Evolutionary conservation across 352 stramenopile species (phyloP), one percentile per base, ranked within the genome.

Genomic region (Pythium sukuiense): DNA sequence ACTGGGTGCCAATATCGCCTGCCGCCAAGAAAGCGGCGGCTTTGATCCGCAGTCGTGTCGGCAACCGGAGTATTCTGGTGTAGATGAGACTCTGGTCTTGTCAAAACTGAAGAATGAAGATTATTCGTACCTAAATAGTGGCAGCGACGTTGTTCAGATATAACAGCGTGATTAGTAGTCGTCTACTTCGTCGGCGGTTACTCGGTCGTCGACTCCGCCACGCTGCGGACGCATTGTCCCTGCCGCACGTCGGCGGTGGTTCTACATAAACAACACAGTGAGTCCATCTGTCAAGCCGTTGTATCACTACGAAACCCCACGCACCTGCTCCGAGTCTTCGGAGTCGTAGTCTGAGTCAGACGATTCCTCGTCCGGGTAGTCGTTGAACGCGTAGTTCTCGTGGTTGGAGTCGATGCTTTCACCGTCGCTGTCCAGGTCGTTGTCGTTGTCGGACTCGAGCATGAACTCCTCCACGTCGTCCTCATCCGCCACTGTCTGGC

Each of bases 331-430:
- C 49, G 56, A 64, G 52, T 70, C 68, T n/a, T 82, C 72, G n/a
- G 71, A 80, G 65, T 79, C 70, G 48, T 72, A 73, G 16, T 79
- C 69, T 0, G 61, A 79, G 20, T 32, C 72, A 7, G 61, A 61
- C 16, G 79, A 88, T 67, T 92, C 85, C 76, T 95, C 87, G 53
- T 95, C 87, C 8, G 87, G 87, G 61, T 95, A 95, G 63, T 95
- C 87, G 59, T 95, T 95, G 32, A 78, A 76, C 13, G 62, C 74
- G 33, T 93, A 78, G 67, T 89, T 85, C 50, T 95, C 87, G 41
- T 95, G 85, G 56, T 95, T 95, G 32, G 87, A 95, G 60, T 95
- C 85, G 48, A 89, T 80, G 53, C 85, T 92, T 35, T 89, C 83
- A 61, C 81, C 90, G 67, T 92, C 77, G 50, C 78, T 74, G 73